Evolutionary conservation across 352 stramenopile species (phyloP), one percentile per base, ranked within the genome.

Genomic region (Pythium angustatum): DNA sequence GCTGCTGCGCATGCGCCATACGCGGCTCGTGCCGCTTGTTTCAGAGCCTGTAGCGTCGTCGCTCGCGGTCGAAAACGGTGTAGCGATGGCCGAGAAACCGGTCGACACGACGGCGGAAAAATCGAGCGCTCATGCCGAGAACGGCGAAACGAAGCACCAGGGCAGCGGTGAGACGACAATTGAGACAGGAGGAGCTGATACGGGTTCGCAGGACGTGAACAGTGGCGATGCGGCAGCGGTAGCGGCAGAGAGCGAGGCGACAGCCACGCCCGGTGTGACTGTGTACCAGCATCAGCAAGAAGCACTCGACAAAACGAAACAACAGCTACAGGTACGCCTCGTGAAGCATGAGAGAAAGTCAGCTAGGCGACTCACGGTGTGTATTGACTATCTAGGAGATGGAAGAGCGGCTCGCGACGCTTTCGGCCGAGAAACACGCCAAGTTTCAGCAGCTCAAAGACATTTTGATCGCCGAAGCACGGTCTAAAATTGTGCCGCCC

Each of bases 371-470:
- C n/a, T 45, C 9, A 19, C 9, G 8, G 15, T 41, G 43, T 38
- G 10, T 31, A 5, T 59, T 6, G n/a, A 17, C 24, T 15, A 17
- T 52, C 40, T 36, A 88, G 72, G 62, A 79, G 31, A 70, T 91
- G 21, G 69, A 90, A 62, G 40, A 62, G 24, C 77, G 77, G 57
- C 56, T 91, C n/a, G 40, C 75, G 47, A 57, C 47, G 15, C 66
- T 92, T 9, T 85, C 79, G 33, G 72, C 86, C n/a, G 69, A 88
- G 47, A 92, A 92, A 45, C 81, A 90, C 68, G 72, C 57, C 31
- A 89, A 89, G 58, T 92, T 92, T 44, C 70, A 86, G 45, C 69
- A 87, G 56, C 73, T 92, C 0, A 92, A 92, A 54, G 78, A 85
- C 31, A 81, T 92, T 45, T 68, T 92, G 52, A 76, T 90, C 34